Evolutionary conservation across 345 rosid genomes (phyloP), one percentile per base, ranked within the genome.

Genomic region (Atalantia buxifolia): DNA sequence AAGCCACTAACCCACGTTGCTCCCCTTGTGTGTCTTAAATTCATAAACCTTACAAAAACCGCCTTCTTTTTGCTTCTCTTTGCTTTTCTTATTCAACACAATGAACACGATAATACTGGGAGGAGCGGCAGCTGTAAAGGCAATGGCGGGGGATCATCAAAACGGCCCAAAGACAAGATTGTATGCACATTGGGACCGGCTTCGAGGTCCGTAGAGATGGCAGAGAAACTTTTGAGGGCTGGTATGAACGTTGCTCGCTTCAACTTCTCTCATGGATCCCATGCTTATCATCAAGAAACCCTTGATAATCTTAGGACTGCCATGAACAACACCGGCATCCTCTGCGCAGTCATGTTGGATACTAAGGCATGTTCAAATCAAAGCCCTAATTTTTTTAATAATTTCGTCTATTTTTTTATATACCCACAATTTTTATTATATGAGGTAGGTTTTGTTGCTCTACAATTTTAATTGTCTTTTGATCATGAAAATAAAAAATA

Each of bases 151-250:
- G 42, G 77, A 9, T 27, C 67, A 38, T 45, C 50, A 45, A 38
- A 38, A 56, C 79, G 80, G 81, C 76, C 91, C 89, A 0, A 90
- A 90, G 79, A 89, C 92, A 5, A 90, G 86, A 90, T 89, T 59
- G 92, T 90, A 1, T 90, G 94, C 84, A 90, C 94, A 4, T 77
- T 90, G 55, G 94, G 92, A 6, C 91, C 91, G 1, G 89, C 84
- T 13, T 90, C 91, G 2, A 82, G 91, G 80, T 87, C 92, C 1
- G 83, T 87, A 4, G 73, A 71, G 27, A 86, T 85, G 92, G 53
- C 84, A 0, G 94, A 87, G 81, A 90, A 76, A 83, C 89, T 90
- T 38, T 75, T 90, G 79, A 78, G 14, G 61, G 92, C 91, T 1
- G 94, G 94, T 57, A 90, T 86, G 86, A 86, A 65, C 62, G 85